Evolutionary conservation across 2,329 filamentous ascomycete genomes (phyloP).

Genomic region (Tricladium varicosporioides): DNA sequence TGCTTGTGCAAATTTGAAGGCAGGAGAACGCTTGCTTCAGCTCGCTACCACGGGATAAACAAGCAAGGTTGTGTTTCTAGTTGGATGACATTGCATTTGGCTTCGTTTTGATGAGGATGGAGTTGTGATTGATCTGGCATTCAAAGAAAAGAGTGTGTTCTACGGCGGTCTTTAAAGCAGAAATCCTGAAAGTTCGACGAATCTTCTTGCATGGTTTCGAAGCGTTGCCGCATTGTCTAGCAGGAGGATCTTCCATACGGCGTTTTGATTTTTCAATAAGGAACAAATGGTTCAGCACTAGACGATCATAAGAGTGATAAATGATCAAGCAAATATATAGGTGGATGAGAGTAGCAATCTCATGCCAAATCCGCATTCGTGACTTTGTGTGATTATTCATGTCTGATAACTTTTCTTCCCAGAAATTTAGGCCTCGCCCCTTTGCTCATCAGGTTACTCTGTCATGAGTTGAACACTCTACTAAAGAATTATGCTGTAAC

Average conservation of each 20-base stretch:
- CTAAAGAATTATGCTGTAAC: constrained; percentile 24
- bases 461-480: not conserved
- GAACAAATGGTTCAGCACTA: not conserved
- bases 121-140: constrained; percentile 13
- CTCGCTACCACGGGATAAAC: constrained; percentile 20
- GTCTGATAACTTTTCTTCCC: too few relatives aligned
- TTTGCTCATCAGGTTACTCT: too few relatives aligned
- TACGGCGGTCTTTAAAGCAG: constrained; percentile 13
- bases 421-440: too few relatives aligned
- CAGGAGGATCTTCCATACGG: constrained; percentile 18
- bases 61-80: constrained; percentile 4
- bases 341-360: not conserved
- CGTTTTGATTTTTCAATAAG: constrained; percentile 22
- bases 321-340: not conserved
- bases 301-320: not conserved
- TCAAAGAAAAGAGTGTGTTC: constrained; percentile 7
- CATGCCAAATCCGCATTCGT: not conserved
- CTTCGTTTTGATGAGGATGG: constrained; percentile 1
- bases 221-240: constrained; percentile 22
- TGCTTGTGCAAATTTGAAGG: constrained; percentile 60
- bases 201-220: constrained; percentile 20
- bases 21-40: constrained; percentile 54
- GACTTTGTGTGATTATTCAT: not conserved
- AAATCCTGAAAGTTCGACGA: constrained; percentile 16
- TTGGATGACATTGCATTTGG: constrained; percentile 1